A percentile compares a stretch with the other conserved stretches of the same genome.
These are phyloP conservation scores for Ustanciosporium gigantosporum DNA, from an alignment of 1,284 basidiomycete species.

Conservation along the genomic window DNA sequence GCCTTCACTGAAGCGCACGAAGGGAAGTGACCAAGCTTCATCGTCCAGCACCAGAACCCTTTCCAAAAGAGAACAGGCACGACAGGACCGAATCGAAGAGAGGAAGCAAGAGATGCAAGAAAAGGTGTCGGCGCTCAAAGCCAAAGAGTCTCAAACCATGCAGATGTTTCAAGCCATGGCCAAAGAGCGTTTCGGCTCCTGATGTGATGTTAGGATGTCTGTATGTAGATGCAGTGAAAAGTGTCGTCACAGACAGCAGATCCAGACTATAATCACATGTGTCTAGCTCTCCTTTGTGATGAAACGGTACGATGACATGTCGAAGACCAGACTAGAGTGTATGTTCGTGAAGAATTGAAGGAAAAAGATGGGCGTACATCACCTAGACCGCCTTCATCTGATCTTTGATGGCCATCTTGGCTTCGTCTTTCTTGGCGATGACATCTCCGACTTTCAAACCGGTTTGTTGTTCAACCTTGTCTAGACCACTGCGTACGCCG, in stretches of 20 bases:
- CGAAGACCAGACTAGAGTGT: no score
- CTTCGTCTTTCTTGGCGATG: constrained; percentile 11
- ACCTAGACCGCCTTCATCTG: constrained; percentile 41
- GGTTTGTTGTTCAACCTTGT: constrained; percentile 44
- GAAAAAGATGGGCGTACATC: no score
- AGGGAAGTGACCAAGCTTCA: no score
- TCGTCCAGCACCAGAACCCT: not conserved
- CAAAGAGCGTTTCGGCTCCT: constrained; percentile 16
- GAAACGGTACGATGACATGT: no score
- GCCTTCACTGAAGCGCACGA: no score
- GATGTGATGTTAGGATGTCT: no score
- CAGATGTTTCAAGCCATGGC: constrained; percentile 43
- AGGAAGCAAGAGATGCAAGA: constrained; percentile 16
- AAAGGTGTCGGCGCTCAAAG: constrained; percentile 18
- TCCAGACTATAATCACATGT: no score
- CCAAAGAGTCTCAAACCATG: constrained; percentile 39
- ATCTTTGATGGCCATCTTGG: constrained; percentile 20
- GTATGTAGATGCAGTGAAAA: no score
- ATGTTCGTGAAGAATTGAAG: no score
- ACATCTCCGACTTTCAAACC: constrained; percentile 45
- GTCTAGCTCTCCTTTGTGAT: no score
- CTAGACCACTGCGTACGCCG: constrained; percentile 26
- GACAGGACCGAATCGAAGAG: constrained; percentile 10
- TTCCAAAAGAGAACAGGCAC: not conserved
- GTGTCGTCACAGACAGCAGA: no score